These are phyloP conservation scores for Flaveria floridana DNA, from an alignment of 140 eudicot species.

Conservation along the genomic window DNA sequence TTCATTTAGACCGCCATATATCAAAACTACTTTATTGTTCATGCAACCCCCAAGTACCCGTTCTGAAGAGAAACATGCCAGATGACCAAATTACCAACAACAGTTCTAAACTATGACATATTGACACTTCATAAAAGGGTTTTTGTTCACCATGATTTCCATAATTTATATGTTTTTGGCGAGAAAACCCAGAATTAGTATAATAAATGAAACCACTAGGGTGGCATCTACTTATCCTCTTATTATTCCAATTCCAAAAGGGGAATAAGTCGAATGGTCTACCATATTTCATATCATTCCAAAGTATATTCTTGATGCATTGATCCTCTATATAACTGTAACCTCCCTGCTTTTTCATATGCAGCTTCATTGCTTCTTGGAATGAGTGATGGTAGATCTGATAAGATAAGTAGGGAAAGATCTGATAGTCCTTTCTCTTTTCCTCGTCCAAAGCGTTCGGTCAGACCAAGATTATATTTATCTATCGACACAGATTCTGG, in stretches of 20 bases:
- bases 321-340: background rate
- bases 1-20: background rate
- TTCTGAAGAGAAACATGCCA: background rate
- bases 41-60: background rate
- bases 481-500: slow-evolving; percentile 72
- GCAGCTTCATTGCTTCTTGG: slow-evolving; percentile 86
- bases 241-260: no score
- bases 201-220: no score
- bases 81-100: background rate
- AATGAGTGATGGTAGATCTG: slow-evolving; percentile 52
- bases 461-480: slow-evolving; percentile 60
- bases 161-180: no score
- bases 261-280: no score
- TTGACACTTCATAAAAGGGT: background rate
- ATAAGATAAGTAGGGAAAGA: slow-evolving; percentile 62
- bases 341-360: background rate
- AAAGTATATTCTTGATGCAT: background rate
- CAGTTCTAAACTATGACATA: background rate
- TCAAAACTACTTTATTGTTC: background rate
- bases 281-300: background rate
- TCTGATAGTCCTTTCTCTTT: slow-evolving; percentile 67
- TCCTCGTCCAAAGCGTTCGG: slow-evolving; percentile 75
- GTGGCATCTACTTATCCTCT: no score
- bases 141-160: no score
- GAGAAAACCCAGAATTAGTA: no score